phyloP scores from a whole-genome alignment of 352 stramenopile species.

The Phytophthora quininea region DNA sequence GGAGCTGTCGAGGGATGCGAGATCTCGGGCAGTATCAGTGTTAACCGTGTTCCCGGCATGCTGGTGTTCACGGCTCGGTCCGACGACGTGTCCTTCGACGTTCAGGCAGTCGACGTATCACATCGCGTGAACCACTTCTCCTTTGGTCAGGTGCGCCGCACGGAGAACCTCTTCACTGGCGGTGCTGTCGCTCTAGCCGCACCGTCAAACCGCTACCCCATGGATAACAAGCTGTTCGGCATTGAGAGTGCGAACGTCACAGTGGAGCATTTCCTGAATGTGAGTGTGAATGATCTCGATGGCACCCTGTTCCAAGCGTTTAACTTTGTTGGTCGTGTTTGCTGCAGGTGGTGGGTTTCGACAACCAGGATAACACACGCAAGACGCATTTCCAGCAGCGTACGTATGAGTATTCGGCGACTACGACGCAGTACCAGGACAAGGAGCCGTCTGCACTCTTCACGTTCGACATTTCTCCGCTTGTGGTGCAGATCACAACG shows the following conservation, averaged over 20 bases:
- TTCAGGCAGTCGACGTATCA: slow-evolving; percentile 61
- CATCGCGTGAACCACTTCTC: slow-evolving; percentile 86
- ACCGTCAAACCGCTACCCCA: slow-evolving; percentile 65
- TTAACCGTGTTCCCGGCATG: slow-evolving; percentile 78
- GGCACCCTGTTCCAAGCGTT: neutral
- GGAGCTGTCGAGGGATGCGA: slow-evolving; percentile 73
- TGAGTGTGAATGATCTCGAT: slow-evolving; percentile 56
- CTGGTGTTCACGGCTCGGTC: slow-evolving; percentile 73
- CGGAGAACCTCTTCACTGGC: slow-evolving; percentile 63
- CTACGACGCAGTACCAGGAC: slow-evolving; percentile 75
- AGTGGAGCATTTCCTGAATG: slow-evolving; percentile 84
- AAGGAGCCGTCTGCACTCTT: slow-evolving; percentile 72
- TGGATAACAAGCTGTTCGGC: slow-evolving; percentile 62
- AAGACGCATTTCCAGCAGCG: slow-evolving; percentile 63
- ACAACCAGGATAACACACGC: slow-evolving; percentile 61
- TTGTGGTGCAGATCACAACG: slow-evolving; percentile 74
- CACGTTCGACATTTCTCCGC: slow-evolving; percentile 82
- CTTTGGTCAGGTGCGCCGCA: slow-evolving; percentile 78
- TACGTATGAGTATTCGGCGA: slow-evolving; percentile 82
- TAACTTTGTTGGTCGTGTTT: slow-evolving; percentile 4
- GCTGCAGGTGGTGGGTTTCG: slow-evolving; percentile 74
- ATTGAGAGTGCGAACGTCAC: slow-evolving; percentile 75
- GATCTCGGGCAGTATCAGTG: slow-evolving; percentile 78
- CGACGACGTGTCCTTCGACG: slow-evolving; percentile 75
- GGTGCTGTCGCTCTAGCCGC: slow-evolving; percentile 41